A percentile compares a stretch with the other conserved stretches of the same genome.
Conservation (phyloP, 2,329 filamentous ascomycete species). For the Teratosphaeria destructans region DNA sequence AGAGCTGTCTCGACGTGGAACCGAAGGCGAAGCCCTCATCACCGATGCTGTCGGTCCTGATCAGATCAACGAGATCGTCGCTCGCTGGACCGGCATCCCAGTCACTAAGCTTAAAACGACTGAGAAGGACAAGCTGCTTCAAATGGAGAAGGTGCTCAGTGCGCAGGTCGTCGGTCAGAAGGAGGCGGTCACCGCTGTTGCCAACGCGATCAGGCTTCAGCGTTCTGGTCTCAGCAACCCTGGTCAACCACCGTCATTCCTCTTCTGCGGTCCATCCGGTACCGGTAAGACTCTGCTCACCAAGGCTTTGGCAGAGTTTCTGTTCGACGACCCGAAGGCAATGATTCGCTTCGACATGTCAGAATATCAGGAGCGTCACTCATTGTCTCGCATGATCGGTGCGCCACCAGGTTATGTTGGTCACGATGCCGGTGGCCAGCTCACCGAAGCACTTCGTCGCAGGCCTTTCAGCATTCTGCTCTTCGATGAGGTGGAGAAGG, state of each 20-base stretch:
- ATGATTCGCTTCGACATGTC: conserved; percentile 99
- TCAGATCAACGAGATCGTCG: conserved; percentile 98
- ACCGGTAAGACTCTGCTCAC: conserved; percentile 96
- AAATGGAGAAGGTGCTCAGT: conserved; percentile 83
- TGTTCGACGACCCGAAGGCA: conserved; percentile 91
- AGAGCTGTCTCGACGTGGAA: conserved; percentile 42
- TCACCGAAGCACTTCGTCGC: conserved; percentile 87
- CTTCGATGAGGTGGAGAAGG: conserved; percentile 98
- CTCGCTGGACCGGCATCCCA: conserved; percentile 95
- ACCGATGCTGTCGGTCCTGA: conserved; percentile 92
- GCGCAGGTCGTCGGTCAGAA: conserved; percentile 87
- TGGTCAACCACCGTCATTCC: conserved; percentile 93
- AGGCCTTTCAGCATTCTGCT: conserved; percentile 95
- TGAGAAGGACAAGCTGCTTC: conserved; percentile 95
- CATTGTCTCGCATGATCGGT: conserved; percentile 93
- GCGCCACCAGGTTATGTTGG: conserved; percentile 95
- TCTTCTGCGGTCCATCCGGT: conserved; percentile 97
- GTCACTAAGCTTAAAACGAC: conserved; percentile 88
- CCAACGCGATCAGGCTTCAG: conserved; percentile 91
- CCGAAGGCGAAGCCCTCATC: conserved; percentile 59
- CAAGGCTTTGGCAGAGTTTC: conserved; percentile 92
- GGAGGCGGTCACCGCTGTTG: conserved; percentile 85
- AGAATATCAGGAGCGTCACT: conserved; percentile 95
- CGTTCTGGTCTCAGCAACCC: conserved; percentile 90
- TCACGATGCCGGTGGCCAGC: conserved; percentile 88